A percentile compares a stretch with the other conserved stretches of the same genome.
These are phyloP conservation scores for Debaryomyces castellii DNA, from an alignment of 805 yeast genomes.

Conservation along the genomic window DNA sequence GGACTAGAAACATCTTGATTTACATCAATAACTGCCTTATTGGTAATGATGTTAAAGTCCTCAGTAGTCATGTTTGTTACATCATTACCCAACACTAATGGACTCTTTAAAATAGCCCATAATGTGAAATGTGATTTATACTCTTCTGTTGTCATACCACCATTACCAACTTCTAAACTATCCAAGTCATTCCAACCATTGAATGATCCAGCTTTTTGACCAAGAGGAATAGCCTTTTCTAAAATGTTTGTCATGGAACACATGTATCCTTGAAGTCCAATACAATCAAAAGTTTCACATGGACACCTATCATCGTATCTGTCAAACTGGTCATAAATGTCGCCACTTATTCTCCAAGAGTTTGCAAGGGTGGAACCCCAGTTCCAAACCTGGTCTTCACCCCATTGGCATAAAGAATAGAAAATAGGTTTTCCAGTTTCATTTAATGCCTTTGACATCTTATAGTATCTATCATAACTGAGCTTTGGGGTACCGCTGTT, in stretches of 20 bases:
- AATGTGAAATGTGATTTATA: conserved; percentile 25
- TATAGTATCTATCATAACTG: conserved; percentile 22
- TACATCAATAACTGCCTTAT: conserved; percentile 14
- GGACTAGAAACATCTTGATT: conserved; percentile 19
- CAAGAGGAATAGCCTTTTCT: conserved; percentile 25
- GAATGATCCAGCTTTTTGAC: conserved; percentile 16
- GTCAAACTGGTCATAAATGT: conserved; percentile 14
- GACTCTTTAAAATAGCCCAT: conserved; percentile 30
- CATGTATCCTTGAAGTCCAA: conserved; percentile 18
- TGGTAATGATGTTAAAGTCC: conserved; percentile 16
- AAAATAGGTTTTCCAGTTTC: conserved; percentile 26
- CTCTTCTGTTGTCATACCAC: conserved; percentile 25
- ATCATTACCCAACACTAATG: conserved; percentile 26
- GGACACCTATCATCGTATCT: conserved; percentile 24
- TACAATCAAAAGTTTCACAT: conserved; percentile 22
- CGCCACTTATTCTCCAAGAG: conserved; percentile 30
- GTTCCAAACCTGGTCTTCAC: conserved; percentile 26
- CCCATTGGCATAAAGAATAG: conserved; percentile 31
- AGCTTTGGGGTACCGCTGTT: conserved; percentile 20
- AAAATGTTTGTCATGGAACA: conserved; percentile 21
- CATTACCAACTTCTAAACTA: conserved; percentile 28
- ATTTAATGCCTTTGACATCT: conserved; percentile 25
- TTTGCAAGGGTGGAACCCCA: conserved; percentile 27
- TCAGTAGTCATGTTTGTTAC: conserved; percentile 15
- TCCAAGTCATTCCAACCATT: conserved; percentile 28